Evolutionary conservation across 305 asterid genomes (phyloP), one percentile per base, ranked within the genome.

Genomic region (Solanum hybrid): DNA sequence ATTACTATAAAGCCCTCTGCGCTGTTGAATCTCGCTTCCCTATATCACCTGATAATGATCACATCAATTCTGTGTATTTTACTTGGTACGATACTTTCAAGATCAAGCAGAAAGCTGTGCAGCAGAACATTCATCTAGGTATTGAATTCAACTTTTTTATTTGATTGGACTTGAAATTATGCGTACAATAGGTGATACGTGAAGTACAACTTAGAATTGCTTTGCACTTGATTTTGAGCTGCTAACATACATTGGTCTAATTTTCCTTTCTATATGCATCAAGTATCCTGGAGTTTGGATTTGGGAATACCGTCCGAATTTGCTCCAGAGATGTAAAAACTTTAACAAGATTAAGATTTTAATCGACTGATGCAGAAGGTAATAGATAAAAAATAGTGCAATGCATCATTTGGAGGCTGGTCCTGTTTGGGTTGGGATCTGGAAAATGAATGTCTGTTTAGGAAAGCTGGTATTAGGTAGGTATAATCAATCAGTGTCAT

Each of bases 1-100:
- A 94, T 92, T 97, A 96, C 94, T 97, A 90, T 90, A 96, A 92
- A 94, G 98, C 98, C 94, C 98, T 97, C n/a, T 97, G 98, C 91
- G 97, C 98, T 46, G 98, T 96, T 82, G 99, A 97, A 94, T 96
- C 98, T 7, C 91, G 99, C 92, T 97, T 97, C 76, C 99, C 99
- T 34, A 96, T 97, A 86, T 97, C 99, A 37, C 95, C 97, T 80
- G 98, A 97, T 89, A 93, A 94, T 88, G 99, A 96, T 92, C 99
- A 97, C 61, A 93, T 96, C 92, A 95, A 94, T 92, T 89, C 98
- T 74, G 93, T 96, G 86, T 87, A 96, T 73, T 97, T 97, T 91
- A 93, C 95, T 89, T 97, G 99, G 99, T 96, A 93, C 87, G 99
- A 96, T 94, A 97, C 99, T 71, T 96, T 96, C 89, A 97, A 97